Percentiles rank a stretch among this genome's conserved stretches.
Evolutionary conservation across 805 yeast genomes (phyloP).

Genomic region (Wickerhamiella azyma): DNA sequence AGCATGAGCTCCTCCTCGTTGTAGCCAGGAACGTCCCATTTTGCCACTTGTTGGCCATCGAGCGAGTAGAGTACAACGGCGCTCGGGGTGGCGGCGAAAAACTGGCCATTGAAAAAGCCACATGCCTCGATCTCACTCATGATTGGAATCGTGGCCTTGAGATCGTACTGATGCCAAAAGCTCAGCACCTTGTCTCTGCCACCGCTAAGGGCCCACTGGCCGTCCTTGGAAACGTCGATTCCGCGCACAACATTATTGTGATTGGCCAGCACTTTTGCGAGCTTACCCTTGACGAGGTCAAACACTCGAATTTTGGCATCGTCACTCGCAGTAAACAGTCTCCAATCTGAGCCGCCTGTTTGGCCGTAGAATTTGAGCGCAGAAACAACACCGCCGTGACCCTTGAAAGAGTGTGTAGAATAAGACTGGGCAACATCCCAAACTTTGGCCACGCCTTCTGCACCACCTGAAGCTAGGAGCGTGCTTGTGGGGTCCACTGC

Average conservation of each 20-base stretch:
- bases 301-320: constrained; percentile 43
- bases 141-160: constrained; percentile 55
- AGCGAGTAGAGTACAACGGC: constrained; percentile 15
- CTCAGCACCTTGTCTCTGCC: constrained; percentile 79
- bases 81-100: constrained; percentile 14
- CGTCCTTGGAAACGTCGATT: constrained; percentile 44
- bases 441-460: constrained; percentile 83
- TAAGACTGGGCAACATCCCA: constrained; percentile 86
- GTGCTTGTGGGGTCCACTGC: constrained; percentile 70
- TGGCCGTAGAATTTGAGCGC: constrained; percentile 65
- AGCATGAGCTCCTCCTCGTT: constrained; percentile 15
- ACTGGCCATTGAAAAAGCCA: constrained; percentile 23
- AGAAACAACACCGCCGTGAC: constrained; percentile 84
- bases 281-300: constrained; percentile 59
- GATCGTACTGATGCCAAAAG: constrained; percentile 35
- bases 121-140: constrained; percentile 35
- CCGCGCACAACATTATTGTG: constrained; percentile 84
- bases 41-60: constrained; percentile 13
- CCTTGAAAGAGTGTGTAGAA: constrained; percentile 79
- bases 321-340: constrained; percentile 58
- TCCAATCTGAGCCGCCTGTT: constrained; percentile 51
- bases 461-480: constrained; percentile 82
- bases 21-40: constrained; percentile 13
- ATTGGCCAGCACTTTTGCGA: constrained; percentile 47
- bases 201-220: constrained; percentile 53